phyloP scores from a whole-genome alignment of 345 rosid species.

The Chamaenerion angustifolium region DNA sequence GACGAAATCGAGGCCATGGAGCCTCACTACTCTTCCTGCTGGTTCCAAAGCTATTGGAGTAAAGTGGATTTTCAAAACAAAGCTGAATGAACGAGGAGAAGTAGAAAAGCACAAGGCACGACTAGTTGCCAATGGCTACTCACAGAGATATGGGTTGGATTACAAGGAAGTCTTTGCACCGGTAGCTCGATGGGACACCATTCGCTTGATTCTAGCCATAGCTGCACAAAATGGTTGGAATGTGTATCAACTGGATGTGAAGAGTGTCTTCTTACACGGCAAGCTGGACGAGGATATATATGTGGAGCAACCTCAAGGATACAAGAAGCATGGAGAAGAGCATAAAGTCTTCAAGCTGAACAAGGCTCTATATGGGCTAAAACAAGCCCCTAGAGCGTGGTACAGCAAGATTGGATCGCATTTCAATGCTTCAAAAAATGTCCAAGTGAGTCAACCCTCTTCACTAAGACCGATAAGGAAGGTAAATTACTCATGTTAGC shows the following conservation, averaged over 20 bases:
- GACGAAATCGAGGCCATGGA: neutral
- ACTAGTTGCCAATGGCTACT: neutral
- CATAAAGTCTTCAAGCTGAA: too few species aligned
- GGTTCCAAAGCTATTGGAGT: neutral
- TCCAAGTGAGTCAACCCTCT: too few species aligned
- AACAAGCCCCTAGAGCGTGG: too few species aligned
- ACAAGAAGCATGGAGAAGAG: too few species aligned
- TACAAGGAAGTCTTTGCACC: neutral
- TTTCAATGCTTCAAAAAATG: too few species aligned
- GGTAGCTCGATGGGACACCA: neutral
- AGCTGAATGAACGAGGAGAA: neutral
- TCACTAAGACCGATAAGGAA: too few species aligned
- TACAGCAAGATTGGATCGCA: too few species aligned
- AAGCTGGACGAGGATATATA: neutral
- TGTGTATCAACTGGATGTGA: neutral
- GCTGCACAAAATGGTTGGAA: neutral
- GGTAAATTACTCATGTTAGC: too few species aligned
- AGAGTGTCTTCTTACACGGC: neutral
- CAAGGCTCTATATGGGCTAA: too few species aligned
- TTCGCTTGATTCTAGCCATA: neutral
- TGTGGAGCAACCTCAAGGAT: too few species aligned
- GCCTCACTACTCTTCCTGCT: neutral
- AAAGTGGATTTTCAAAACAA: neutral
- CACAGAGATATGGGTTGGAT: neutral
- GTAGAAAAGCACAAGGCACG: neutral